A percentile compares a stretch with the other conserved stretches of the same genome.
Evolutionary conservation across 176 grass and related monocot genomes (phyloP).

Genomic region (Aegilops umbellulata): DNA sequence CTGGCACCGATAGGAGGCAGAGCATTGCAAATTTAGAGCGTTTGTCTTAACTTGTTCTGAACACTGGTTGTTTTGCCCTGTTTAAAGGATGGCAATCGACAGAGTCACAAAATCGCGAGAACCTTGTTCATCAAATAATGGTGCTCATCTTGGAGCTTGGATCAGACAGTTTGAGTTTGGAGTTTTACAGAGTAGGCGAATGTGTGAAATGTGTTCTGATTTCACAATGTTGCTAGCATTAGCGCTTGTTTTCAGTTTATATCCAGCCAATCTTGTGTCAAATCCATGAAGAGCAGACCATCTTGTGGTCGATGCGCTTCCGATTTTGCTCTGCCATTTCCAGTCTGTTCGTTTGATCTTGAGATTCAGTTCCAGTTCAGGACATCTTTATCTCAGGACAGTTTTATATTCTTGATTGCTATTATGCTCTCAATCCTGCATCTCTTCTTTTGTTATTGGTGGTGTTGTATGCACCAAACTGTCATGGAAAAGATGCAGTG

Average conservation of each 20-base stretch:
- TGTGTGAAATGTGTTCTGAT: not conserved
- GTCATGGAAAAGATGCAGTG: not conserved
- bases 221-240: not conserved
- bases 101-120: too few relatives aligned
- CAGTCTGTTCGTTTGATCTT: not conserved
- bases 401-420: too few relatives aligned
- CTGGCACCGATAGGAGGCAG: not conserved
- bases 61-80: too few relatives aligned
- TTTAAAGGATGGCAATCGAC: too few relatives aligned
- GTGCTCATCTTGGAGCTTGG: not conserved
- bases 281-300: not conserved
- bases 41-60: too few relatives aligned
- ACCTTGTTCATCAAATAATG: too few relatives aligned
- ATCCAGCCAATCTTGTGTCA: not conserved
- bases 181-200: not conserved
- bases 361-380: not conserved
- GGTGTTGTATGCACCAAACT: not conserved
- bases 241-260: not conserved
- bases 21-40: too few relatives aligned
- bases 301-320: not conserved
- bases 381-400: not conserved
- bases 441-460: not conserved
- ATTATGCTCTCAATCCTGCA: too few relatives aligned
- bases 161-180: not conserved
- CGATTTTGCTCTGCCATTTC: not conserved